Conservation (phyloP, 805 yeast genomes). For the Kodamaea lidongshanica region DNA sequence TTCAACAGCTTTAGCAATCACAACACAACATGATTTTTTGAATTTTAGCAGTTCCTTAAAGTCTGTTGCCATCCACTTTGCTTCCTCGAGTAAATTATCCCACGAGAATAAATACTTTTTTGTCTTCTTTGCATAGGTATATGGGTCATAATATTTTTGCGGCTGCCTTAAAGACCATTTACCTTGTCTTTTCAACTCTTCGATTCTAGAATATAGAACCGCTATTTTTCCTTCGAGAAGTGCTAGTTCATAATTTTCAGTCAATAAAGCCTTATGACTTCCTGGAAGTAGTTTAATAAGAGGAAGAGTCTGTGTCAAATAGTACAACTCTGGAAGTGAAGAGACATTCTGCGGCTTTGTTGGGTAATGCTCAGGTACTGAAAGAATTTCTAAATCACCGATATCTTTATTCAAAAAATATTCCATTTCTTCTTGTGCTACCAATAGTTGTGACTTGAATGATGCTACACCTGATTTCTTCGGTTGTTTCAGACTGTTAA, state of each 20-base stretch:
- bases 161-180: conserved; percentile 94
- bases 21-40: conserved; percentile 63
- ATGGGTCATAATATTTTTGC: conserved; percentile 62
- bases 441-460: conserved; percentile 17
- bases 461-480: conserved; percentile 10
- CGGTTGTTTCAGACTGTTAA: conserved; percentile 2
- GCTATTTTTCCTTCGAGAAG: conserved; percentile 86
- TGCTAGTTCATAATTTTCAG: conserved; percentile 80
- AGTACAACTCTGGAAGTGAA: conserved; percentile 80
- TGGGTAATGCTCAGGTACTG: conserved; percentile 39
- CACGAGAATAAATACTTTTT: conserved; percentile 50
- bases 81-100: conserved; percentile 71
- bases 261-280: conserved; percentile 78
- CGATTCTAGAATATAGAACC: conserved; percentile 83
- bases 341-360: conserved; percentile 34
- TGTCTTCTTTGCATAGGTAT: conserved; percentile 19
- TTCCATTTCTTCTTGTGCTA: conserved; percentile 17
- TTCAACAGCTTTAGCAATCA: conserved; percentile 63
- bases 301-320: conserved; percentile 83
- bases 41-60: conserved; percentile 63
- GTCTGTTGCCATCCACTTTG: conserved; percentile 78
- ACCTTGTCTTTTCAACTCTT: conserved; percentile 79
- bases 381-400: conserved; percentile 29
- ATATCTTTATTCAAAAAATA: conserved; percentile 21
- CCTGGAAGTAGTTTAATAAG: conserved; percentile 73